Evolutionary conservation across 257 asterid species (phyloP), one percentile per base, ranked within the genome.

Genomic region (Primulina eburnea): DNA sequence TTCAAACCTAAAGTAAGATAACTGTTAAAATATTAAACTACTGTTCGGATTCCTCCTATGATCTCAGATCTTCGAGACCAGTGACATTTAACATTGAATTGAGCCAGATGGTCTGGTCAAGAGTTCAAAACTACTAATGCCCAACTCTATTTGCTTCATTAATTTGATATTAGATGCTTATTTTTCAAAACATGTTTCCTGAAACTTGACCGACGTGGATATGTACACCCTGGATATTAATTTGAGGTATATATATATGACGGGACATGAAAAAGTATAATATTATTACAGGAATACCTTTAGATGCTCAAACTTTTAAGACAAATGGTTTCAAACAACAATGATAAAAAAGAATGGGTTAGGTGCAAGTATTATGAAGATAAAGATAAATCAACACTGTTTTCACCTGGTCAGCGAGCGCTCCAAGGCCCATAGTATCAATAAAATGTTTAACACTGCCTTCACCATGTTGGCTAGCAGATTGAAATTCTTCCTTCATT

Each of bases 401-500:
- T 64, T 66, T 75, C 83, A 88, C 95, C 91, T 88, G 88, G 26
- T 79, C 82, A 63, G 80, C 84, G 76, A 86, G 74, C 80, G 71
- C 71, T 64, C 92, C 90, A 11, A 90, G 84, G 65, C 96, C 95
- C 90, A 90, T 83, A 70, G 87, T 79, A 70, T 80, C 85, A 88
- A 90, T 83, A 5, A 87, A n/a, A 77, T 75, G 79, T 71, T 79
- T 90, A 8, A 80, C 81, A 20, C 77, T 86, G 24, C 67, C 75
- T 57, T 76, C 83, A 69, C 77, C 82, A 62, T 71, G 71, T 76
- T 79, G 76, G 69, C 73, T 80, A 38, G 66, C 72, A 57, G 89
- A 80, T 18, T 74, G 80, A 60, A 81, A 66, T 56, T 86, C 89
- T 77, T 90, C 84, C 80, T 74, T 90, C 28, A 80, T 67, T 74